phyloP scores from a whole-genome alignment of 768 basidiomycete species.

The Tricholoma terreum region DNA sequence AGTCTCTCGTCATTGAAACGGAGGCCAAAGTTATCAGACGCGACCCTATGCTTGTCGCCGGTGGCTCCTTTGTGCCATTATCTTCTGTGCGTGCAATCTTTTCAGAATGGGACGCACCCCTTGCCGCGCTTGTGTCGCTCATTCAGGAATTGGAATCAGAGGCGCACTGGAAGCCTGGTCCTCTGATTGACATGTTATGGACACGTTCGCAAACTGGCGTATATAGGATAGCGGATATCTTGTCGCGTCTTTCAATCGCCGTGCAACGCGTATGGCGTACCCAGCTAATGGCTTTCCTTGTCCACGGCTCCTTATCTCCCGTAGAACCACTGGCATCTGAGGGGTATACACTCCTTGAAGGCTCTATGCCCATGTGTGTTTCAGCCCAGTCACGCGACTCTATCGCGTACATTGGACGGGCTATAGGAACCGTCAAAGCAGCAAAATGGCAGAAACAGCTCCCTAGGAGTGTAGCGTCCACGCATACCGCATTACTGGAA shows the following conservation, averaged over 20 bases:
- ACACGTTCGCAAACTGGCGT: conserved; percentile 75
- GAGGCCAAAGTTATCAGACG: conserved; percentile 76
- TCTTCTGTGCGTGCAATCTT: conserved; percentile 82
- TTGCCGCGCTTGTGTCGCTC: conserved; percentile 66
- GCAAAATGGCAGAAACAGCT: conserved; percentile 79
- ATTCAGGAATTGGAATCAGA: conserved; percentile 58
- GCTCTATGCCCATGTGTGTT: conserved; percentile 73
- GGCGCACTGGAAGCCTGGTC: conserved; percentile 67
- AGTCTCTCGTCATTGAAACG: conserved; percentile 72
- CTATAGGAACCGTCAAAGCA: conserved; percentile 77
- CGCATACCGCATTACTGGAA: conserved; percentile 64
- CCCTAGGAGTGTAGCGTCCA: conserved; percentile 60
- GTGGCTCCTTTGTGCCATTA: conserved; percentile 80
- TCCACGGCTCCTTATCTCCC: conserved; percentile 71
- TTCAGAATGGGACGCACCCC: conserved; percentile 84
- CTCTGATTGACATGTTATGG: conserved; percentile 76
- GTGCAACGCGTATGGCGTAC: conserved; percentile 83
- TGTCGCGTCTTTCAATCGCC: conserved; percentile 65
- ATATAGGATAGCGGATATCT: conserved; percentile 67
- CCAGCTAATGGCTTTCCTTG: conserved; percentile 77
- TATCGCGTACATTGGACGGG: conserved; percentile 83
- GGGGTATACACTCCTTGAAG: conserved; percentile 55
- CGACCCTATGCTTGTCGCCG: conserved; percentile 75
- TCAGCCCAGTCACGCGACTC: conserved; percentile 72
- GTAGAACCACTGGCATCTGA: conserved; percentile 67